Evolutionary conservation across 2,329 filamentous ascomycete species (phyloP).

Genomic region (Aureobasidium vineae): DNA sequence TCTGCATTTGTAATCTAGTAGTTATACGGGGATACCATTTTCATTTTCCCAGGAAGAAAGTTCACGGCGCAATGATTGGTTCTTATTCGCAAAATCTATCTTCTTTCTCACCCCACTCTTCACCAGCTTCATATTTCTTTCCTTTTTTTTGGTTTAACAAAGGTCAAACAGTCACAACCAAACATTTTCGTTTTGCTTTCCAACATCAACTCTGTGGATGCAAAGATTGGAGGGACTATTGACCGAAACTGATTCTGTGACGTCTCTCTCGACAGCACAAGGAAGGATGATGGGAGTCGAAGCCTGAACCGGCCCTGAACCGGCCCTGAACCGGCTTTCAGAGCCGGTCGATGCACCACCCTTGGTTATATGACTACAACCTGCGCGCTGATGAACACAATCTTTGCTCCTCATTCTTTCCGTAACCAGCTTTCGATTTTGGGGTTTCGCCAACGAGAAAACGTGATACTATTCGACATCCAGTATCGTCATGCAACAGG

Average conservation of each 20-base stretch:
- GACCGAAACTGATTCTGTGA: neutral
- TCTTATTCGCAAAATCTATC: conserved; percentile 25
- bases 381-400: neutral
- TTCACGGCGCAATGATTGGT: conserved; percentile 22
- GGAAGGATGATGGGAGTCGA: neutral
- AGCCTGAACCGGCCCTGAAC: conserved; percentile 17
- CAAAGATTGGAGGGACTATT: neutral
- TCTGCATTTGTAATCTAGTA: conserved; percentile 27
- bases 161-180: too few relatives aligned
- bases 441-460: neutral
- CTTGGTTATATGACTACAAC: neutral
- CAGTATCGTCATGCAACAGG: neutral
- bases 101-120: conserved; percentile 10
- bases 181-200: too few relatives aligned
- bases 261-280: neutral
- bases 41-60: conserved; percentile 20
- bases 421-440: neutral
- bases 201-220: neutral
- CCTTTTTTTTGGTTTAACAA: neutral
- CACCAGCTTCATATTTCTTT: neutral
- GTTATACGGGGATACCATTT: conserved; percentile 20
- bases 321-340: conserved; percentile 11
- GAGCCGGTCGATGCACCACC: neutral
- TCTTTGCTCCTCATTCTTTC: neutral
- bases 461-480: neutral